These are phyloP conservation scores for Sporisorium reilianum DNA, from an alignment of 1,284 basidiomycete species.

Conservation along the genomic window DNA sequence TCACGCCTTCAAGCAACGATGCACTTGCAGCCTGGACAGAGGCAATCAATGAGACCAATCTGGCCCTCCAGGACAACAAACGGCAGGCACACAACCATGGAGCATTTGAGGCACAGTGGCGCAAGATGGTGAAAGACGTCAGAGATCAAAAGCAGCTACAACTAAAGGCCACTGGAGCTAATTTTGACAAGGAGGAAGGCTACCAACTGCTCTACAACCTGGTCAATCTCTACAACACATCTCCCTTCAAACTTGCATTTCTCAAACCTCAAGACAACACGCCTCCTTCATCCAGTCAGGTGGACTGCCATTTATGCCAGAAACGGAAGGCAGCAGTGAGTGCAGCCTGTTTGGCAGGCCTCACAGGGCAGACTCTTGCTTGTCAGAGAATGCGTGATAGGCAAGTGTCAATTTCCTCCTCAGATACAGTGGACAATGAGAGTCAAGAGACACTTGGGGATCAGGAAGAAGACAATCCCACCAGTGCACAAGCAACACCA, in stretches of 20 bases:
- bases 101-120: conserved; percentile 11
- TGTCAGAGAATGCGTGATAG: background rate
- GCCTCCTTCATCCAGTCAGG: background rate
- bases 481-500: no score
- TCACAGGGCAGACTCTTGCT: conserved; percentile 5
- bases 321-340: conserved; percentile 1
- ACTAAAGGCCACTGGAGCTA: conserved; percentile 9
- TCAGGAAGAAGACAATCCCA: no score
- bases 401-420: no score
- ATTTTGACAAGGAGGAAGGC: conserved; percentile 1
- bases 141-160: background rate
- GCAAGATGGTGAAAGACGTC: conserved; percentile 1
- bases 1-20: background rate
- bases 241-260: background rate
- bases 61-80: background rate
- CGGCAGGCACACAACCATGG: background rate
- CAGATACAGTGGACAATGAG: fast-evolving
- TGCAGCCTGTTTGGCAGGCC: background rate
- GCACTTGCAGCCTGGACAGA: background rate
- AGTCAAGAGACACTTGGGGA: background rate
- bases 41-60: background rate
- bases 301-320: no score
- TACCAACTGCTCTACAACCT: conserved; percentile 4
- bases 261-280: conserved; percentile 4
- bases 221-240: conserved; percentile 6